Evolutionary conservation across 1,139 yeast species (phyloP).

Genomic region (Scheffersomyces segobiensis): DNA sequence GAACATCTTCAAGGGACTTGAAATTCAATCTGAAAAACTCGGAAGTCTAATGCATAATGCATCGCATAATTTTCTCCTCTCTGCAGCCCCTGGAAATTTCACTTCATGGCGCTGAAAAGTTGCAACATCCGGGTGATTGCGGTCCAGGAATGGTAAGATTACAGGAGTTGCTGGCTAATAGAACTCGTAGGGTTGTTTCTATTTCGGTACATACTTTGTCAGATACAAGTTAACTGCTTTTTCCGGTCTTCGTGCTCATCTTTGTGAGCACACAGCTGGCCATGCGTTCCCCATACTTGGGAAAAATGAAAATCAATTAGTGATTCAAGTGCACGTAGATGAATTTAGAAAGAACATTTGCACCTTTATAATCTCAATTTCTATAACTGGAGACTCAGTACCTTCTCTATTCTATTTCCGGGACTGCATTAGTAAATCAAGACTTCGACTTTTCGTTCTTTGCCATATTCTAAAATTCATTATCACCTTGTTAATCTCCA

Average conservation of each 20-base stretch:
- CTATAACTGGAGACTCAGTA: neutral
- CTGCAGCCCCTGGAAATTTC: neutral
- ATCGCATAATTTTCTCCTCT: neutral
- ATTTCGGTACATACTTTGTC: no score
- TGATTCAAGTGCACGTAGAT: neutral
- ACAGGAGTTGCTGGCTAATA: neutral
- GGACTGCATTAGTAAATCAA: neutral
- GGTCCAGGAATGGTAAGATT: neutral
- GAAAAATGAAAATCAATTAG: no score
- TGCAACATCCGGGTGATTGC: neutral
- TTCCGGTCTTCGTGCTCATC: neutral
- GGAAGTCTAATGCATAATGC: neutral
- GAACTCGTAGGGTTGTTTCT: neutral
- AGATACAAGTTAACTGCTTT: neutral
- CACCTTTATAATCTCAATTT: neutral
- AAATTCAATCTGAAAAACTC: neutral
- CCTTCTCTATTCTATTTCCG: neutral
- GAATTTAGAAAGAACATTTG: neutral
- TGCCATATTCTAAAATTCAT: neutral
- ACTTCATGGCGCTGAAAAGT: neutral
- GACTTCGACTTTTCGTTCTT: neutral
- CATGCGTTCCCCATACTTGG: neutral
- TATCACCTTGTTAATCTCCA: neutral
- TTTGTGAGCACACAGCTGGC: neutral
- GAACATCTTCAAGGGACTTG: neutral